Evolutionary conservation across 1,284 basidiomycete species (phyloP).

Genomic region (Boletus smithii): DNA sequence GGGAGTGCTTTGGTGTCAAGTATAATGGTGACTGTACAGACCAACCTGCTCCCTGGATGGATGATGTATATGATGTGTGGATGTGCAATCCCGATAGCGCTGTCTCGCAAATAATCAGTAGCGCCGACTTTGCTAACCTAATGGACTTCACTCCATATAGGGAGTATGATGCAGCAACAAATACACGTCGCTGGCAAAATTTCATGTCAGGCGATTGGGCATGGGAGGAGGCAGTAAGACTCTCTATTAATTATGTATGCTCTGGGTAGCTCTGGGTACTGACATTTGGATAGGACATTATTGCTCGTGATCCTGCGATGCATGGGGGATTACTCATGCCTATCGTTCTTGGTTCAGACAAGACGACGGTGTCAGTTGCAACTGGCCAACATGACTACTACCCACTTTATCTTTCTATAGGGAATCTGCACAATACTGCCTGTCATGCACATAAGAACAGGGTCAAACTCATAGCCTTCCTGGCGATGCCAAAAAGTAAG

Average conservation of each 20-base stretch:
- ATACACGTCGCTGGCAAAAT: not conserved
- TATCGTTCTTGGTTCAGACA: not conserved
- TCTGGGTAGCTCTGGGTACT: not conserved
- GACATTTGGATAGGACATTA: not conserved
- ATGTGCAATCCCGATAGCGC: not conserved
- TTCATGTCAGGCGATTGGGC: slow-evolving; percentile 1
- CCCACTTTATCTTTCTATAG: not conserved
- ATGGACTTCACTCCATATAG: not conserved
- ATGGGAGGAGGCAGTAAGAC: not conserved
- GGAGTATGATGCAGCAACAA: not conserved
- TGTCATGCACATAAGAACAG: not conserved
- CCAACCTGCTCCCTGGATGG: not conserved
- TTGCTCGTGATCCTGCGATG: not conserved
- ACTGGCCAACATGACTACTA: not conserved
- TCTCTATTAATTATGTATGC: too few species aligned
- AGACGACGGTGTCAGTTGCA: not conserved
- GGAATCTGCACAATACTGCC: slow-evolving; percentile 1
- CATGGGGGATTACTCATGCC: not conserved
- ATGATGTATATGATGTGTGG: not conserved
- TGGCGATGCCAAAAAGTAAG: not conserved
- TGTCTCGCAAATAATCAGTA: too few species aligned
- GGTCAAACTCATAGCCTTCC: not conserved
- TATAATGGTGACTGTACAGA: not conserved
- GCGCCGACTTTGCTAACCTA: too few species aligned
- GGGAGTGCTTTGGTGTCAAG: not conserved